A percentile compares a stretch with the other conserved stretches of the same genome.
Evolutionary conservation across 2,329 filamentous ascomycete species (phyloP).

Genomic region (Fusarium lateritium): DNA sequence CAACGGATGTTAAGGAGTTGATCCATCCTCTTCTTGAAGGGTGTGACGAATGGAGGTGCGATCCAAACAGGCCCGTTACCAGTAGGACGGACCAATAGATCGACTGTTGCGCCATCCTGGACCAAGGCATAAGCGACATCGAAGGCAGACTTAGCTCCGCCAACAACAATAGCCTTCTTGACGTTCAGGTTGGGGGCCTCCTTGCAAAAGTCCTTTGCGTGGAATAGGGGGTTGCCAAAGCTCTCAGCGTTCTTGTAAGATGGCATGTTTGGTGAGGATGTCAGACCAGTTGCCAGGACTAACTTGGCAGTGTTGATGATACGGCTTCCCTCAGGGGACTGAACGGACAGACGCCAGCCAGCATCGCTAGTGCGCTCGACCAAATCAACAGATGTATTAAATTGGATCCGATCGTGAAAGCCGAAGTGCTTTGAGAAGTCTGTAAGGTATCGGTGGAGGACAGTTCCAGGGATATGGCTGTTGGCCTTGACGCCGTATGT

Average conservation of each 20-base stretch:
- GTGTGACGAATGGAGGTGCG: slow-evolving; percentile 70
- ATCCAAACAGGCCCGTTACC: slow-evolving; percentile 71
- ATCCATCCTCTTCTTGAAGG: slow-evolving; percentile 72
- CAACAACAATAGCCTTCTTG: slow-evolving; percentile 63
- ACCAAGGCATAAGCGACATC: slow-evolving; percentile 71
- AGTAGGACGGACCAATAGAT: slow-evolving; percentile 64
- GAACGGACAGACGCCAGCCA: slow-evolving; percentile 42
- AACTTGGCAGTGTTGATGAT: slow-evolving; percentile 55
- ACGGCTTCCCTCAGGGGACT: neutral
- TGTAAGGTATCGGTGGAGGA: slow-evolving; percentile 56
- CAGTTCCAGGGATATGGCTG: slow-evolving; percentile 55
- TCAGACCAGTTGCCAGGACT: slow-evolving; percentile 66
- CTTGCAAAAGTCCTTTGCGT: slow-evolving; percentile 59
- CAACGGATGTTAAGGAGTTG: slow-evolving; percentile 67
- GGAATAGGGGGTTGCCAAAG: slow-evolving; percentile 60
- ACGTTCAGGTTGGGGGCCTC: slow-evolving; percentile 52
- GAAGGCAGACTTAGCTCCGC: slow-evolving; percentile 70
- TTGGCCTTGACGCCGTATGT: slow-evolving; percentile 57
- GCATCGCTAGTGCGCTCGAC: slow-evolving; percentile 50
- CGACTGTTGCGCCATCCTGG: slow-evolving; percentile 61
- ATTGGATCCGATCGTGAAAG: slow-evolving; percentile 63
- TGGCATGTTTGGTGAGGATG: slow-evolving; percentile 61
- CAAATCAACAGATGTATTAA: slow-evolving; percentile 65
- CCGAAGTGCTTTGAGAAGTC: slow-evolving; percentile 61
- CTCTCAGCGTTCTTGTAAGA: slow-evolving; percentile 54